phyloP scores from a whole-genome alignment of 495 filamentous ascomycete species.

The Penicillium desertorum region DNA sequence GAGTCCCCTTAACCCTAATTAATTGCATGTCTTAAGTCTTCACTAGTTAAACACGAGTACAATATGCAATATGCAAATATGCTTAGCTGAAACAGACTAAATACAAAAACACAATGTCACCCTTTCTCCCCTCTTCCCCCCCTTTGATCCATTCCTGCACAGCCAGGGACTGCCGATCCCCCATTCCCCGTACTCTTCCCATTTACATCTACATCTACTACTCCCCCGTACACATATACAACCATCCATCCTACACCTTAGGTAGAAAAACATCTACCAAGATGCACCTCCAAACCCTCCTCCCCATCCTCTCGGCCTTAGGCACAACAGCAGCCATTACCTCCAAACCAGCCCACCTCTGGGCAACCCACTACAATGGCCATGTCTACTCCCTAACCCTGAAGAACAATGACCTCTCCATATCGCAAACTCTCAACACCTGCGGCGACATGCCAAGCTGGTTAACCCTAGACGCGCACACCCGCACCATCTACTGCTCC shows the following conservation, averaged over 20 bases:
- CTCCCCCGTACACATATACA: not conserved
- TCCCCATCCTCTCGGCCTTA: slow-evolving; percentile 4
- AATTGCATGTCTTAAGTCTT: no score
- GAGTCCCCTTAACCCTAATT: no score
- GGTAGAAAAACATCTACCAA: not conserved
- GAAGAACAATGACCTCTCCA: slow-evolving; percentile 34
- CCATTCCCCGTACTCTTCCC: not conserved
- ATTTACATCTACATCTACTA: not conserved
- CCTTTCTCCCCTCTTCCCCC: not conserved
- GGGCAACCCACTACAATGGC: slow-evolving; percentile 61
- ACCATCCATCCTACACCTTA: not conserved
- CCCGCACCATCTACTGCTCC: slow-evolving; percentile 57
- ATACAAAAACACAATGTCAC: not conserved
- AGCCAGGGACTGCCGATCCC: not conserved
- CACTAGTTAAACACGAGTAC: not conserved
- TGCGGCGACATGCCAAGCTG: slow-evolving; percentile 60
- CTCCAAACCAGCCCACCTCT: slow-evolving; percentile 36
- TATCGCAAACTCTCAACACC: slow-evolving; percentile 37
- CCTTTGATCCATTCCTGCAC: not conserved
- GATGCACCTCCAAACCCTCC: slow-evolving; percentile 7
- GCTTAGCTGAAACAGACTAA: not conserved
- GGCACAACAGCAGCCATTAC: not conserved
- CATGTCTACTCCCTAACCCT: slow-evolving; percentile 56
- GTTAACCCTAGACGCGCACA: slow-evolving; percentile 55
- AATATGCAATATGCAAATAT: not conserved